These are phyloP conservation scores for Coemansia sp. DNA, from an alignment of 192 early-diverging fungal genomes.

Conservation along the genomic window DNA sequence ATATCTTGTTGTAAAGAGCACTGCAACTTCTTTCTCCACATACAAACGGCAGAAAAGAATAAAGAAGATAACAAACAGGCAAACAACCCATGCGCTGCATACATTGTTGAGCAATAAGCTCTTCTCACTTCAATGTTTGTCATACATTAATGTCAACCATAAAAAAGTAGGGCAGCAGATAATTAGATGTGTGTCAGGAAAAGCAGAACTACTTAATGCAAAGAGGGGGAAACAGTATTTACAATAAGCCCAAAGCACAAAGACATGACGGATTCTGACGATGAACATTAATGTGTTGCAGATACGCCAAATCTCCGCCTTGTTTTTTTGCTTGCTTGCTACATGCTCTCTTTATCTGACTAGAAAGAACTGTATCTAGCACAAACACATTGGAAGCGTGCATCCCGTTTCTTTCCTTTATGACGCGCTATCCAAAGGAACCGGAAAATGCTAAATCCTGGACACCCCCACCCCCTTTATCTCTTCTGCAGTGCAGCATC, in stretches of 20 bases:
- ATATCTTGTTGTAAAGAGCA: too few species aligned
- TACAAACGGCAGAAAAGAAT: neutral
- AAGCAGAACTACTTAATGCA: neutral
- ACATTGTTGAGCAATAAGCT: neutral
- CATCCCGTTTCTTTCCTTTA: neutral
- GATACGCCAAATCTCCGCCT: too few species aligned
- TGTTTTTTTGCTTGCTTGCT: too few species aligned
- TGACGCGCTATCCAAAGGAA: neutral
- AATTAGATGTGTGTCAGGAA: neutral
- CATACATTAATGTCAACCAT: neutral
- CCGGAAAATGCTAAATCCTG: neutral
- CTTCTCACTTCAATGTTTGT: neutral
- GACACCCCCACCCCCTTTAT: neutral
- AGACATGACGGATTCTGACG: too few species aligned
- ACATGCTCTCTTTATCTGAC: too few species aligned
- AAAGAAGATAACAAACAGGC: neutral
- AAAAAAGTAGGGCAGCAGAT: neutral
- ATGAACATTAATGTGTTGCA: too few species aligned
- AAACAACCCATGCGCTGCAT: neutral
- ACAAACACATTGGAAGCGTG: neutral
- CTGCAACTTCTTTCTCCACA: neutral
- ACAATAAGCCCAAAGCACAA: neutral
- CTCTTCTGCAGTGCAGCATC: neutral
- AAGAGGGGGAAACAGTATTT: neutral
- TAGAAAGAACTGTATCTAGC: too few species aligned